Base-by-base conservation (phyloP, 2,329 filamentous ascomycete species). In the Botrytis galanthina region DNA sequence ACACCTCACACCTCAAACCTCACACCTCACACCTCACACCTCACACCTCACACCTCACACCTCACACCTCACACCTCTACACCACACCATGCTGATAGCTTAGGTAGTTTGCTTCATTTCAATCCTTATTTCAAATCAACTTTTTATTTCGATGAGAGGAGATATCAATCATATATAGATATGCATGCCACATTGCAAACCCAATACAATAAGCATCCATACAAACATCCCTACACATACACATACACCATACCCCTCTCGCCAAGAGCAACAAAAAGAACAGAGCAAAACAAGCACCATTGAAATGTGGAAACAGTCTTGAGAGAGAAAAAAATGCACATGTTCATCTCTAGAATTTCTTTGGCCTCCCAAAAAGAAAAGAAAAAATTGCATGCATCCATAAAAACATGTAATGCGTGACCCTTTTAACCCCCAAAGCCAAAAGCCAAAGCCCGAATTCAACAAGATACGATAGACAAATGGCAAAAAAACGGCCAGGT, bases 401-500 rank as follows among this genome's bases (percentile, higher is more conserved):
- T 67, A 54, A 67, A 67, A 67, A 67, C 35, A 54, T 68, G 46
- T 39, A 68, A 68, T 68, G 48, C 64, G 48, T 68, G 48, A 29
- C 64, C 64, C 26, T 57, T 57, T 68, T 39, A 57, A 35, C 64
- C 64, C 64, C 46, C 48, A 54, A 54, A 67, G 63, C 44, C 44
- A 67, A 51, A 67, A 51, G 44, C 46, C 46, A 54, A 54, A 68
- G 64, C 64, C 64, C 48, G 26, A 68, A 68, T 48, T 51, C 37
- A 68, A 68, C 22, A 68, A 54, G 64, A 54, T 68, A 42, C 39
- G 46, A 68, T 68, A 57, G 48, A 68, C 48, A 68, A 68, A 68
- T 54, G 64, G 64, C 64, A 29, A 68, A 68, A 67, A 54, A 68
- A 68, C 64, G 64, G 48, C 64, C 64, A 68, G 64, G 46, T 57